Conservation (phyloP, 306 rosid genomes). For the Begonia masoniana region DNA sequence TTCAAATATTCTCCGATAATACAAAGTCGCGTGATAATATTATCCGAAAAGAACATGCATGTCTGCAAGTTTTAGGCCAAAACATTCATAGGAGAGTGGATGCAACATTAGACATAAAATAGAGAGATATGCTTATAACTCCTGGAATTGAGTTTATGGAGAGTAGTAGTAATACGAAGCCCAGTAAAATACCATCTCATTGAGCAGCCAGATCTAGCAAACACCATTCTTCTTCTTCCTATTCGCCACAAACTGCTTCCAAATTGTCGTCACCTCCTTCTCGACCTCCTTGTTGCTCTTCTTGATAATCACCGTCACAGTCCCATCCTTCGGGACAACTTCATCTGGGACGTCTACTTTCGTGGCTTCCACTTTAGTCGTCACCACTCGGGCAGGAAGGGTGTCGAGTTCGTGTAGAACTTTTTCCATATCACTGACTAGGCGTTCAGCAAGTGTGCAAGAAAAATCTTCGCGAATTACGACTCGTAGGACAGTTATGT, state of each 20-base stretch:
- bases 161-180: too few relatives aligned
- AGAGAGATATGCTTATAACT: too few relatives aligned
- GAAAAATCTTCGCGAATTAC: slow-evolving; percentile 13
- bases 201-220: not conserved
- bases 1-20: too few relatives aligned
- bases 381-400: not conserved
- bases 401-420: slow-evolving; percentile 8
- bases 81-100: too few relatives aligned
- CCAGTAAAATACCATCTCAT: too few relatives aligned
- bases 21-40: too few relatives aligned
- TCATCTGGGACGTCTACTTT: not conserved
- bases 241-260: not conserved
- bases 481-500: slow-evolving; percentile 6
- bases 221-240: not conserved
- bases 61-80: too few relatives aligned
- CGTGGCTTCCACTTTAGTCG: not conserved
- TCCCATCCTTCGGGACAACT: not conserved
- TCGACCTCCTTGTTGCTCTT: not conserved
- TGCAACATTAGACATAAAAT: too few relatives aligned
- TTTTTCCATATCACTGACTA: slow-evolving; percentile 3
- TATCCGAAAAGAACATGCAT: too few relatives aligned
- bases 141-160: too few relatives aligned
- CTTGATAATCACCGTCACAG: not conserved
- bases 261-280: not conserved
- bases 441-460: slow-evolving; percentile 1